Base-by-base conservation (phyloP, 441 rosid genomes). In the Aleurites moluccanus region DNA sequence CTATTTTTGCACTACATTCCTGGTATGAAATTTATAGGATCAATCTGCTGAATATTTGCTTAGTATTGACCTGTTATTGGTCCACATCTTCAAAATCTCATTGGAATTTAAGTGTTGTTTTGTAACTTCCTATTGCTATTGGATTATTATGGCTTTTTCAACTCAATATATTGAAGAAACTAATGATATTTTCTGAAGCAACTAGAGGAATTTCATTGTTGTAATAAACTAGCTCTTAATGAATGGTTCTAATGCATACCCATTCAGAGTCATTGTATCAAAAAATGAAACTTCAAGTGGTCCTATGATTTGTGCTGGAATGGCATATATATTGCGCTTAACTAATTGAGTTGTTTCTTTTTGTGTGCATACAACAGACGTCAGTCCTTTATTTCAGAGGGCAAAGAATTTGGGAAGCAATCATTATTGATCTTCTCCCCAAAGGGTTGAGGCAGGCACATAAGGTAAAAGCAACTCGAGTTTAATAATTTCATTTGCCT, bases 371-470 rank as follows among this genome's bases (percentile, higher is more conserved):
- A 63, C 71, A 75, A 84, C 97, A 95, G 99, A 88, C 90, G 60
- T 89, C 97, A 63, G 61, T 87, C 70, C 91, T 94, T 76, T 89
- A 92, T 83, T 94, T 94, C 86, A 91, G 91, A 87, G 99, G 99
- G 65, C 92, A 95, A 74, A 88, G 78, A 79, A 92, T 88, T 77
- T 91, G 94, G 97, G 90, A 68, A 68, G 73, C 83, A 38, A 74
- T 74, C 33, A 66, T 80, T 53, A 30, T 27, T 47, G 81, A 80
- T 59, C 79, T 79, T 56, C 76, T 79, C 21, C 75, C 77, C n/a
- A 79, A 86, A 61, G 97, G 97, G 64, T 85, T 93, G 95, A 83
- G 78, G 77, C 23, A 71, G 20, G 95, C 96, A 33, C 79, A 70
- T 18, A 93, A 91, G 93, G 97, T 91, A 77, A 47, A 15, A 64